These are phyloP conservation scores for Flaveria sonorensis DNA, from an alignment of 129 eudicot genomes.

Conservation along the genomic window DNA sequence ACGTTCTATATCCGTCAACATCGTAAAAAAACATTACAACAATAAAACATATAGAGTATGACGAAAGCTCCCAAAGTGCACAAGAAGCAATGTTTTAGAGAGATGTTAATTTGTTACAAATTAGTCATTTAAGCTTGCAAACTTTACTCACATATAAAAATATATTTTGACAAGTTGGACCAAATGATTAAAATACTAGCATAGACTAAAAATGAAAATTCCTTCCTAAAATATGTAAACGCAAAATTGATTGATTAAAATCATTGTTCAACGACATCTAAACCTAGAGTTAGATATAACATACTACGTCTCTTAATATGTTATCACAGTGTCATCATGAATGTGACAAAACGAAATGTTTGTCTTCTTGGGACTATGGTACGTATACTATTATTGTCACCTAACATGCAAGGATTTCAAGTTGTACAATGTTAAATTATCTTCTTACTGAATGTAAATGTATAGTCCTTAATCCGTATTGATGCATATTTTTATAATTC, in stretches of 20 bases:
- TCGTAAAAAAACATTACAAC: background rate
- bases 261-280: constrained; percentile 4
- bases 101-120: no score
- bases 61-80: background rate
- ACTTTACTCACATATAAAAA: no score
- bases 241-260: background rate
- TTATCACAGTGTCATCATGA: constrained; percentile 4
- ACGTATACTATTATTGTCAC: background rate
- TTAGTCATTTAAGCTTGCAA: background rate
- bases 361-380: background rate
- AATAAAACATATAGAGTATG: background rate
- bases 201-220: background rate
- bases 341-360: background rate
- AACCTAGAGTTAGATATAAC: background rate
- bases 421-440: background rate
- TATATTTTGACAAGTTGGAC: no score
- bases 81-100: background rate
- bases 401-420: background rate
- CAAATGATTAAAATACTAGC: no score
- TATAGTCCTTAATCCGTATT: background rate
- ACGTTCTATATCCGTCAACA: background rate
- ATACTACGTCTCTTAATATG: constrained; percentile 6
- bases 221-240: background rate
- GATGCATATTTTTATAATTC: background rate
- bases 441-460: background rate